Conservation (phyloP, 2,329 filamentous ascomycete genomes). For the Rhynchosporium graminicola region DNA sequence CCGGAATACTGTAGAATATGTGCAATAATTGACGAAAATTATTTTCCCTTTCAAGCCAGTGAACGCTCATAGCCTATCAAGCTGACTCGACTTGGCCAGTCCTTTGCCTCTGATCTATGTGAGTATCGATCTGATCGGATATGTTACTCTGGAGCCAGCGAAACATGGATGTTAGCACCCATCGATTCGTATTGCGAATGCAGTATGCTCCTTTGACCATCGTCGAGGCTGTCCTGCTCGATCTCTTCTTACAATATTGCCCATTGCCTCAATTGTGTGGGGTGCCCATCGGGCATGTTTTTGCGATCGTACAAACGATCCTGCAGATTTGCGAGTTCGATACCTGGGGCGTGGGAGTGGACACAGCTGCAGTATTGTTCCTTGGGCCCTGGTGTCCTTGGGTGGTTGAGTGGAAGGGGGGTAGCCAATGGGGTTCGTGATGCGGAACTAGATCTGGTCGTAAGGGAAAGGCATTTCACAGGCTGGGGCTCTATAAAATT, state of each 20-base stretch:
- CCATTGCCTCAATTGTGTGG: conserved; percentile 36
- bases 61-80: conserved; percentile 3
- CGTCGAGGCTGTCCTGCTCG: neutral
- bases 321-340: conserved; percentile 32
- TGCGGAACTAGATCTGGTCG: conserved; percentile 38
- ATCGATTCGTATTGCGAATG: conserved; percentile 34
- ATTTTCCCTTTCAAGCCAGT: conserved; percentile 43
- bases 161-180: conserved; percentile 43
- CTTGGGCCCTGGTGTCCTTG: neutral
- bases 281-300: conserved; percentile 38
- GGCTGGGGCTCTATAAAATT: conserved; percentile 32
- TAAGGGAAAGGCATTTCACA: conserved; percentile 31
- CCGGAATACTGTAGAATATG: conserved; percentile 41
- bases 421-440: conserved; percentile 37
- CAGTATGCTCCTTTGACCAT: conserved; percentile 5
- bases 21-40: conserved; percentile 43
- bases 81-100: neutral
- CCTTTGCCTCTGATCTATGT: conserved; percentile 12
- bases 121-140: conserved; percentile 41
- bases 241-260: conserved; percentile 30
- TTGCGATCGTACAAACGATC: conserved; percentile 38
- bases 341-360: conserved; percentile 11
- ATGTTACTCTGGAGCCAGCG: conserved; percentile 43
- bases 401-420: conserved; percentile 17
- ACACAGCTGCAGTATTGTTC: conserved; percentile 12